Percentiles rank a stretch among this genome's conserved stretches.
These are phyloP conservation scores for Phialemonium atrogriseum DNA, from an alignment of 2,329 filamentous ascomycete genomes.

Conservation along the genomic window DNA sequence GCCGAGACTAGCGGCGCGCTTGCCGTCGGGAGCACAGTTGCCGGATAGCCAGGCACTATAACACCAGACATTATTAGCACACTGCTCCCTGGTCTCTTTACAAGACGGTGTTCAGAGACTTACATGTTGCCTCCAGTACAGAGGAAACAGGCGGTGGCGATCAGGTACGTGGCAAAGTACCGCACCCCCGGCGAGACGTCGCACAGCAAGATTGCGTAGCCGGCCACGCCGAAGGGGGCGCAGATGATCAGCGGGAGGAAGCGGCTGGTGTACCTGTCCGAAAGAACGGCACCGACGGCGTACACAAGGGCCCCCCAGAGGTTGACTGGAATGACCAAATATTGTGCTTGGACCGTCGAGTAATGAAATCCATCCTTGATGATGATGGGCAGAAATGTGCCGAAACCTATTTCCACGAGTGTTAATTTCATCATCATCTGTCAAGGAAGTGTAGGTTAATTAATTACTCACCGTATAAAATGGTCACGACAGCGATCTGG, in stretches of 20 bases:
- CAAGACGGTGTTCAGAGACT: slow-evolving; percentile 3
- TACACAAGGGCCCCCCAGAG: slow-evolving; percentile 31
- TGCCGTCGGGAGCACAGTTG: slow-evolving; percentile 19
- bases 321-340: slow-evolving; percentile 31
- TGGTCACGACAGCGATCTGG: slow-evolving; percentile 29
- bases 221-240: slow-evolving; percentile 16
- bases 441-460: too few species aligned
- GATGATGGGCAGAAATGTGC: slow-evolving; percentile 32
- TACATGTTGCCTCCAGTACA: slow-evolving; percentile 17
- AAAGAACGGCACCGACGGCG: slow-evolving; percentile 25
- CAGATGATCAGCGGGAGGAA: slow-evolving; percentile 26
- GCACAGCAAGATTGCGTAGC: slow-evolving; percentile 17
- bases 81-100: background rate
- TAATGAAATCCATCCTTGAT: slow-evolving; percentile 29
- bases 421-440: too few species aligned
- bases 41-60: slow-evolving; percentile 16
- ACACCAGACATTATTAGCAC: background rate
- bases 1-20: slow-evolving; percentile 18
- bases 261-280: slow-evolving; percentile 25
- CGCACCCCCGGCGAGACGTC: slow-evolving; percentile 12
- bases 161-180: slow-evolving; percentile 19
- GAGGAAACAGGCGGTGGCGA: slow-evolving; percentile 16
- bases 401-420: slow-evolving; percentile 19
- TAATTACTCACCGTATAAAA: slow-evolving; percentile 20
- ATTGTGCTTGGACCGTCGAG: slow-evolving; percentile 27